phyloP scores from a whole-genome alignment of 768 basidiomycete species.

The Leucosporidium yakuticum region DNA sequence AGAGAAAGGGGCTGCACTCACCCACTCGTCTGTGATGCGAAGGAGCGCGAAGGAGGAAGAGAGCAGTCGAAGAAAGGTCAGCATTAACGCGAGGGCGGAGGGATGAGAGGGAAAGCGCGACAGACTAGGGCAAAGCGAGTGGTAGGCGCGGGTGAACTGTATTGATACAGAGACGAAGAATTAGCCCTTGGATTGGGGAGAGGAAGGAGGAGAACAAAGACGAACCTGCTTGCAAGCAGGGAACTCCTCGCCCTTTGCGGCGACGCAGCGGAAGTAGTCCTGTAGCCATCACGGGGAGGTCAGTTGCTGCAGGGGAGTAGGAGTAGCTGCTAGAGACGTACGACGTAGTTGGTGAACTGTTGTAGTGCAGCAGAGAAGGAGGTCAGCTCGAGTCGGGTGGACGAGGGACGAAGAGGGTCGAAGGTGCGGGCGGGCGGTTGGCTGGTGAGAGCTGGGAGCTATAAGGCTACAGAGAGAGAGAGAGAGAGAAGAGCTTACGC shows the following conservation, averaged over 20 bases:
- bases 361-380: not conserved
- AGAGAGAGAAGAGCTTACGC: slow-evolving; percentile 53
- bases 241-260: slow-evolving; percentile 96
- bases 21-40: slow-evolving; percentile 74
- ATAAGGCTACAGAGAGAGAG: not conserved
- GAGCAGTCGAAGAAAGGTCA: not conserved
- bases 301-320: slow-evolving; percentile 4
- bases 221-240: slow-evolving; percentile 84
- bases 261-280: slow-evolving; percentile 89
- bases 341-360: slow-evolving; percentile 35
- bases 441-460: not conserved
- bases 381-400: slow-evolving; percentile 1
- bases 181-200: not conserved
- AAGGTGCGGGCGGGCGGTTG: not conserved
- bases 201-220: not conserved
- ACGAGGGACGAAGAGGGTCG: not conserved
- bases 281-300: slow-evolving; percentile 45
- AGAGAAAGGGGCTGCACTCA: slow-evolving; percentile 43
- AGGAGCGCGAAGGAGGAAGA: not conserved
- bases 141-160: slow-evolving; percentile 82
- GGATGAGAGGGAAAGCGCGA: slow-evolving; percentile 34
- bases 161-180: not conserved
- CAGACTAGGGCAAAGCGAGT: slow-evolving; percentile 96
- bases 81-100: not conserved
- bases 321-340: not conserved